These are phyloP conservation scores for Pseudogymnoascus sp. DNA, from an alignment of 2,329 filamentous ascomycete species.

Conservation along the genomic window DNA sequence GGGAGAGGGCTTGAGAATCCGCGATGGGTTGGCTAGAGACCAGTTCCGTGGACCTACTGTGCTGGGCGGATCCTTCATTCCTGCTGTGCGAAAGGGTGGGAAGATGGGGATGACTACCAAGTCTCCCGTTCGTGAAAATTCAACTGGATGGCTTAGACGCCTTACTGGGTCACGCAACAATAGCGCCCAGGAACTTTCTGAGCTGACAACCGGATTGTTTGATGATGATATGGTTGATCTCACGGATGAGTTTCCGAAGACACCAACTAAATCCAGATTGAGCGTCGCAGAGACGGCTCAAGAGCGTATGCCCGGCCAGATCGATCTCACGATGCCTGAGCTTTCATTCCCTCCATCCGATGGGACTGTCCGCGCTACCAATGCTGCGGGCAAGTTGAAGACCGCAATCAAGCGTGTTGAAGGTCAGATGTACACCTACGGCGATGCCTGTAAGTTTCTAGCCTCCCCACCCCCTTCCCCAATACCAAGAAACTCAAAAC, in stretches of 20 bases:
- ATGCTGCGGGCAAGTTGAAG: constrained; percentile 11
- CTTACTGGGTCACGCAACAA: not conserved
- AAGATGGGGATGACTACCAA: not conserved
- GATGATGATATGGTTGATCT: constrained; percentile 12
- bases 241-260: constrained; percentile 11
- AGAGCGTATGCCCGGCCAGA: not conserved
- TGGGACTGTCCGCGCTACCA: constrained; percentile 21
- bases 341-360: constrained; percentile 15
- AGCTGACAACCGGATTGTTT: not conserved
- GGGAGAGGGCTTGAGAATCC: not conserved
- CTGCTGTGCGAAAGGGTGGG: constrained; percentile 18
- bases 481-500: not conserved
- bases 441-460: constrained; percentile 48
- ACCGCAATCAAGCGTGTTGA: constrained; percentile 18
- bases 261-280: not conserved
- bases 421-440: constrained; percentile 55
- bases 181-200: not conserved
- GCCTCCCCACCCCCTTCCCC: not conserved
- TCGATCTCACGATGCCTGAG: constrained; percentile 17
- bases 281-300: not conserved
- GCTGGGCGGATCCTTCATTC: constrained; percentile 35
- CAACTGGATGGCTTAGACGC: not conserved
- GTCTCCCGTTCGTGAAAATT: not conserved
- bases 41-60: constrained; percentile 36
- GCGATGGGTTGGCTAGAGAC: constrained; percentile 15